Evolutionary conservation across 2,329 filamentous ascomycete genomes (phyloP).

Genomic region (Colletotrichum graminicola): DNA sequence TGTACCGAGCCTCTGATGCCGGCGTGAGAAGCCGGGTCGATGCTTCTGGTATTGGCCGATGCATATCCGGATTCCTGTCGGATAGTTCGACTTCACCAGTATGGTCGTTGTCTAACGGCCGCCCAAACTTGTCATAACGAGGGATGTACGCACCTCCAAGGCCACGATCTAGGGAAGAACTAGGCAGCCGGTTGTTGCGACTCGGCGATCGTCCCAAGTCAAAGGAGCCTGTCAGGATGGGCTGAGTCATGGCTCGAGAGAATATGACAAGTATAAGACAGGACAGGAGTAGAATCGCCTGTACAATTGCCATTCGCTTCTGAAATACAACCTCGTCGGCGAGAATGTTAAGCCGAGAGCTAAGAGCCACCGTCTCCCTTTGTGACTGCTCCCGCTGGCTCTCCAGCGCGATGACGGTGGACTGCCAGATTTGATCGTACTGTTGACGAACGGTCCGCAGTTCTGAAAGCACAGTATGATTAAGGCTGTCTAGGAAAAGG

Average conservation of each 20-base stretch:
- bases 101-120: neutral
- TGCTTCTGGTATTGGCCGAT: neutral
- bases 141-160: neutral
- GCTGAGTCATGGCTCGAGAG: constrained; percentile 51
- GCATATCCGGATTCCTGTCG: neutral
- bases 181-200: constrained; percentile 17
- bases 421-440: constrained; percentile 97
- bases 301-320: constrained; percentile 94
- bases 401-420: constrained; percentile 91
- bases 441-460: constrained; percentile 82
- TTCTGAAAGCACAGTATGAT: constrained; percentile 86
- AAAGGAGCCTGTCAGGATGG: constrained; percentile 31
- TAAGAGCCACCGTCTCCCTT: constrained; percentile 85
- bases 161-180: constrained; percentile 2
- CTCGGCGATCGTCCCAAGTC: constrained; percentile 20
- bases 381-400: constrained; percentile 87
- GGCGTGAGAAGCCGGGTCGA: constrained; percentile 19
- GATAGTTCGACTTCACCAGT: neutral
- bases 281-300: constrained; percentile 86
- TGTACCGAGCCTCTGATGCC: constrained; percentile 13
- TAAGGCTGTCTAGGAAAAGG: constrained; percentile 85
- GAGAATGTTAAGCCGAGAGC: constrained; percentile 83
- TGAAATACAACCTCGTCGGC: constrained; percentile 92
- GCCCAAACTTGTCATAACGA: constrained; percentile 27
- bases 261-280: constrained; percentile 92